These are phyloP conservation scores for Trichoderma atroviride DNA, from an alignment of 2,329 filamentous ascomycete genomes.

Conservation along the genomic window DNA sequence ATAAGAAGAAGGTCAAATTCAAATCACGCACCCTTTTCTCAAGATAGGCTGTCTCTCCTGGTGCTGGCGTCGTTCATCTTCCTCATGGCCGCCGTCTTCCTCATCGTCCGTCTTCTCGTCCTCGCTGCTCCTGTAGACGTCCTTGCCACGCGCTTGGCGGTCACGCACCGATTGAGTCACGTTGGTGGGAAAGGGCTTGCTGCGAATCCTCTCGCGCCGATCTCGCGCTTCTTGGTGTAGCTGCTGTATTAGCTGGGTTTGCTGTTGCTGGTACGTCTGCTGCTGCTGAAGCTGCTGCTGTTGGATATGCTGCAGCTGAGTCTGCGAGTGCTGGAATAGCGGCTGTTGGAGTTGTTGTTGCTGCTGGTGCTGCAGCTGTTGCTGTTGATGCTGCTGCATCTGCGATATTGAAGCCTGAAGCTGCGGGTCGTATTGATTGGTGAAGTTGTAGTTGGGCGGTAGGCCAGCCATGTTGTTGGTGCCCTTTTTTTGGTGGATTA, in stretches of 20 bases:
- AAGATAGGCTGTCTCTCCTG: neutral
- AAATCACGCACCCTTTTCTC: neutral
- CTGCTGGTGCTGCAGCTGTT: neutral
- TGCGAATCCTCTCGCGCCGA: neutral
- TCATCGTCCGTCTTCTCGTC: slow-evolving; percentile 30
- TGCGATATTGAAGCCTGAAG: neutral
- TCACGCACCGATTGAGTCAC: slow-evolving; percentile 59
- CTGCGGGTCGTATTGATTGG: slow-evolving; percentile 4
- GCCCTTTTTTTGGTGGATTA: neutral
- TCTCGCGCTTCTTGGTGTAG: neutral
- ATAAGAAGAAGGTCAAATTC: neutral
- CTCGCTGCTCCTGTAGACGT: slow-evolving; percentile 48
- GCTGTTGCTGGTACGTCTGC: neutral
- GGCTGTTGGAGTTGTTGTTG: neutral
- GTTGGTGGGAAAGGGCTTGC: slow-evolving; percentile 40
- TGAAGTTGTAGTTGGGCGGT: neutral
- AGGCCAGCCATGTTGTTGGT: slow-evolving; percentile 6
- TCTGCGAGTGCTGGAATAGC: neutral
- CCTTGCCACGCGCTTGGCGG: slow-evolving; percentile 60
- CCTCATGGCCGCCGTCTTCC: neutral
- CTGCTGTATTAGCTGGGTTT: neutral
- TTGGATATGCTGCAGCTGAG: neutral
- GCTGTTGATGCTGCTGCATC: neutral
- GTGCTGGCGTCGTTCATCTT: neutral
- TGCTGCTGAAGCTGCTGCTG: neutral